Percentiles rank a stretch among this genome's conserved stretches.
These are phyloP conservation scores for Suhomyces terraborum DNA, from an alignment of 1,139 yeast genomes.

Conservation along the genomic window DNA sequence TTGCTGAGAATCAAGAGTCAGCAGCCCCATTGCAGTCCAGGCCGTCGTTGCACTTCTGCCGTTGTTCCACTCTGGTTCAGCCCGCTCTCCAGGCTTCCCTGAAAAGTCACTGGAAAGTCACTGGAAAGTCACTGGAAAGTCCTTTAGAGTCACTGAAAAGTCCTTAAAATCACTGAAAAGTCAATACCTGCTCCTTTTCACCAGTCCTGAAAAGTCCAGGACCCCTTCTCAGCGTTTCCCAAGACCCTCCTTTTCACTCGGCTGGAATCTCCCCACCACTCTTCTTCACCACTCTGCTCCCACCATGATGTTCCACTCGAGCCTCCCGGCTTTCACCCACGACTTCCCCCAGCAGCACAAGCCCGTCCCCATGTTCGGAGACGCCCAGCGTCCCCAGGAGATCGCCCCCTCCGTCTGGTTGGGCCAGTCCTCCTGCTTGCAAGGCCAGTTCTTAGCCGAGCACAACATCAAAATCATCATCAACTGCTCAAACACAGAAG, in stretches of 20 bases:
- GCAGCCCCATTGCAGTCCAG: too few relatives aligned
- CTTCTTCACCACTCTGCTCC: not conserved
- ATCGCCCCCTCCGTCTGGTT: conserved; percentile 37
- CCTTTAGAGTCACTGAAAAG: too few relatives aligned
- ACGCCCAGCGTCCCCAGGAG: conserved; percentile 27
- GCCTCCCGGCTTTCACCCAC: conserved; percentile 4
- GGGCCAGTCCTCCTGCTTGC: conserved; percentile 28
- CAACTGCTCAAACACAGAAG: conserved; percentile 42
- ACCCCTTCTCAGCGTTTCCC: too few relatives aligned
- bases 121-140: too few relatives aligned
- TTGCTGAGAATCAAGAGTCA: too few relatives aligned
- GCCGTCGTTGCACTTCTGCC: too few relatives aligned
- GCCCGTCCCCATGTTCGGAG: not conserved
- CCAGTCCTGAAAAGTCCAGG: too few relatives aligned
- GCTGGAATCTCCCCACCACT: not conserved
- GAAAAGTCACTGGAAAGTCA: too few relatives aligned
- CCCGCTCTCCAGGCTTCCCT: too few relatives aligned
- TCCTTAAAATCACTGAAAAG: too few relatives aligned
- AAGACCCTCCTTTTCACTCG: not conserved
- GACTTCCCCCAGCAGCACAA: conserved; percentile 7
- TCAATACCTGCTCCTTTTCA: not conserved
- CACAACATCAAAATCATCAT: conserved; percentile 42
- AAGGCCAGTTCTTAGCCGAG: conserved; percentile 22
- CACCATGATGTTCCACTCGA: conserved; percentile 9
- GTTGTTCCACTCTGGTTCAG: too few relatives aligned